phyloP scores from a whole-genome alignment of 2,329 filamentous ascomycete genomes.

The Endoconidiophora polonica region DNA sequence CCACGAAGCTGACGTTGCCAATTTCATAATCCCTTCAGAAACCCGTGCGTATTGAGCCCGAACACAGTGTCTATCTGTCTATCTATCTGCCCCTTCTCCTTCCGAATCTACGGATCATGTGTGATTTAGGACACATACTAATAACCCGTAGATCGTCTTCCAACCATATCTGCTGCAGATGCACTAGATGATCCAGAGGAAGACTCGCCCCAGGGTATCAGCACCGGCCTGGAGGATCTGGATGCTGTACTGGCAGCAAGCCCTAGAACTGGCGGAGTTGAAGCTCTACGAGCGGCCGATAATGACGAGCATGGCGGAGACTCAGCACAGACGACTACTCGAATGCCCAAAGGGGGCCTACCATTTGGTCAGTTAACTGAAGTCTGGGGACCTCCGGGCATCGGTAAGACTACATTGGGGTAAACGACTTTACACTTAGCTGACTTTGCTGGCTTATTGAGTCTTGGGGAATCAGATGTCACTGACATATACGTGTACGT shows the following conservation, averaged over 20 bases:
- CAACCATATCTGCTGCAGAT: constrained; percentile 60
- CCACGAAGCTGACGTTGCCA: constrained; percentile 43
- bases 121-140: background rate
- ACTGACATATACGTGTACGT: constrained; percentile 8
- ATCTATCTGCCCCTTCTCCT: background rate
- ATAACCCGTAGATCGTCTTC: constrained; percentile 45
- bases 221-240: constrained; percentile 38
- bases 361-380: constrained; percentile 67
- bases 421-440: constrained; percentile 25
- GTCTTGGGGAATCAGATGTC: background rate
- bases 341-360: constrained; percentile 35
- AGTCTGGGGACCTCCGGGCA: constrained; percentile 72
- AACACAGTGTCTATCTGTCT: too few relatives aligned
- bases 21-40: constrained; percentile 34
- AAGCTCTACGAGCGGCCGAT: background rate
- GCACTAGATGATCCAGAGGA: constrained; percentile 45
- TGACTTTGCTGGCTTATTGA: too few relatives aligned
- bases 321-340: background rate
- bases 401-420: constrained; percentile 73
- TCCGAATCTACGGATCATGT: background rate
- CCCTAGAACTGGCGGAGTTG: background rate
- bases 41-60: constrained; percentile 28
- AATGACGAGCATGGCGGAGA: background rate
- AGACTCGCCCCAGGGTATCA: constrained; percentile 32
- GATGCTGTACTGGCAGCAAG: constrained; percentile 28